These are phyloP conservation scores for Hydnomerulius pinastri DNA, from an alignment of 768 basidiomycete genomes.

Conservation along the genomic window DNA sequence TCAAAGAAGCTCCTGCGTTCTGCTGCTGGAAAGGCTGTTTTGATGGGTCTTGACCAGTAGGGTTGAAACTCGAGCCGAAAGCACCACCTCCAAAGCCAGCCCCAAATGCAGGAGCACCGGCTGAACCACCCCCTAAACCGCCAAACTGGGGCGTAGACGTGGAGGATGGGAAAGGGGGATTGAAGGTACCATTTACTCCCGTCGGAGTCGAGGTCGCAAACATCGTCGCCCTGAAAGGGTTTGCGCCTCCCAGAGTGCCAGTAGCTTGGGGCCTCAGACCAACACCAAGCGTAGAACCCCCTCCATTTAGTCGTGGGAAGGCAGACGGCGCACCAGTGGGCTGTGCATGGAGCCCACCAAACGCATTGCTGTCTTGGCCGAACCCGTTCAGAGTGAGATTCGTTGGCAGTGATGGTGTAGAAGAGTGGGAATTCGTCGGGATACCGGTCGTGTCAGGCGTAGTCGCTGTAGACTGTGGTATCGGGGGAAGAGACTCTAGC, in stretches of 20 bases:
- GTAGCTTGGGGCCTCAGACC: constrained; percentile 62
- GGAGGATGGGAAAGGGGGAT: constrained; percentile 19
- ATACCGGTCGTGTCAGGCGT: constrained; percentile 40
- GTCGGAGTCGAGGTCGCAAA: constrained; percentile 34
- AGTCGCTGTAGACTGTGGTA: constrained; percentile 57
- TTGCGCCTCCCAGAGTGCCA: constrained; percentile 49
- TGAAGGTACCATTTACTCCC: constrained; percentile 1
- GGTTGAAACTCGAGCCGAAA: constrained; percentile 25
- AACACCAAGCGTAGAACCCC: constrained; percentile 42
- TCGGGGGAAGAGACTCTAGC: constrained; percentile 72
- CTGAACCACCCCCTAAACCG: constrained; percentile 15
- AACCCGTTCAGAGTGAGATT: constrained; percentile 13
- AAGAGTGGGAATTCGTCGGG: constrained; percentile 11
- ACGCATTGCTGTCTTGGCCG: constrained; percentile 18
- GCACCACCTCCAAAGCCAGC: constrained; percentile 20
- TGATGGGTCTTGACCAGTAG: constrained; percentile 15
- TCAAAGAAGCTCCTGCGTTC: constrained; percentile 49
- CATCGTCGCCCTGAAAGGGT: constrained; percentile 71
- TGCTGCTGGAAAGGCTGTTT: constrained; percentile 39
- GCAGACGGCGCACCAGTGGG: constrained; percentile 22
- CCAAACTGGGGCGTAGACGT: constrained; percentile 28
- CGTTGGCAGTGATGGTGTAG: constrained; percentile 28
- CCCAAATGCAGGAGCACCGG: constrained; percentile 7
- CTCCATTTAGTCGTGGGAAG: constrained; percentile 17
- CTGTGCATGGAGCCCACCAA: constrained; percentile 38